Conservation (phyloP, 352 stramenopile species). For the Phytophthora hybrid region DNA sequence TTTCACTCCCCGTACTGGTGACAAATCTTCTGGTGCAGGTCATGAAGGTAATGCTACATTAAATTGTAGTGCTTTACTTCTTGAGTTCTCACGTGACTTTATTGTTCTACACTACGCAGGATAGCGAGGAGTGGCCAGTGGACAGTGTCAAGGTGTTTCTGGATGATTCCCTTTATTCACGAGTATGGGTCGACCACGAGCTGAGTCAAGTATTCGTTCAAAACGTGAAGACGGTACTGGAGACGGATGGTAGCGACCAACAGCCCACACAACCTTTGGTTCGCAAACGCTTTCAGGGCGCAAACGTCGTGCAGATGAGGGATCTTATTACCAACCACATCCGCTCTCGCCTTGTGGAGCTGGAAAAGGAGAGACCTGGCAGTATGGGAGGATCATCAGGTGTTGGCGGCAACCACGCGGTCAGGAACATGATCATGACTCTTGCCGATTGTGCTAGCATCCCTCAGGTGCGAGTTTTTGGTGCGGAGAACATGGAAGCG, state of each 20-base stretch:
- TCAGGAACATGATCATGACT: slow-evolving; percentile 82
- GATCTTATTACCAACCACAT: slow-evolving; percentile 81
- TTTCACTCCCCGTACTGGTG: slow-evolving; percentile 77
- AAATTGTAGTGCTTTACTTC: not conserved
- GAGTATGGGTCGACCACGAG: slow-evolving; percentile 87
- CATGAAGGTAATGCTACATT: slow-evolving; percentile 52
- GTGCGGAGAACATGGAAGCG: slow-evolving; percentile 78
- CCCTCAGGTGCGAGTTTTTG: slow-evolving; percentile 65
- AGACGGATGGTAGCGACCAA: slow-evolving; percentile 23
- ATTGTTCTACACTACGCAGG: slow-evolving; percentile 26
- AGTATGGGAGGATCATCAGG: slow-evolving; percentile 26
- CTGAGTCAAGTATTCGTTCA: slow-evolving; percentile 80
- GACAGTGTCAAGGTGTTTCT: slow-evolving; percentile 91
- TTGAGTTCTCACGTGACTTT: not conserved
- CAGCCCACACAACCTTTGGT: slow-evolving; percentile 41
- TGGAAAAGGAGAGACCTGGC: slow-evolving; percentile 71
- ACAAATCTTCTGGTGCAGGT: slow-evolving; percentile 76
- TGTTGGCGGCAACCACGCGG: slow-evolving; percentile 55
- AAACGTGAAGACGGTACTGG: slow-evolving; percentile 82
- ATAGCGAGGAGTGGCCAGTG: slow-evolving; percentile 65
- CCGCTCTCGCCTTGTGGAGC: slow-evolving; percentile 60
- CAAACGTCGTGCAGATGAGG: slow-evolving; percentile 50
- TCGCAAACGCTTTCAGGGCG: slow-evolving; percentile 53
- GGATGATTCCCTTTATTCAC: slow-evolving; percentile 82
- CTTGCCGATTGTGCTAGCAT: slow-evolving; percentile 73